Evolutionary conservation across 306 rosid genomes (phyloP).

Genomic region (Dalbergia cultrata): DNA sequence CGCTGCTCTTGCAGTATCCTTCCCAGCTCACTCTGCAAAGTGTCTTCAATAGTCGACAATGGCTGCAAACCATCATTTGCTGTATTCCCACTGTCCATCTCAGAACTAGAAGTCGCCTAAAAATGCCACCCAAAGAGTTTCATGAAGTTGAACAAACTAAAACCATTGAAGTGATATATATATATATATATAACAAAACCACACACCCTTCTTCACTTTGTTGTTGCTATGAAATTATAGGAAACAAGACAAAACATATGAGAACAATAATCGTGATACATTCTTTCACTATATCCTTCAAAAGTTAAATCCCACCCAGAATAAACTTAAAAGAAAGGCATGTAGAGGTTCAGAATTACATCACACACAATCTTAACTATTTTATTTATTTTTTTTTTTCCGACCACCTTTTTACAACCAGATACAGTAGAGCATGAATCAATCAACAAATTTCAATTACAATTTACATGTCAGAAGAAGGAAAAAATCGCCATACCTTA

Average conservation of each 20-base stretch:
- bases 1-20: conserved; percentile 75
- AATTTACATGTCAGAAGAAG: background rate
- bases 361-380: conserved; percentile 31
- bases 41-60: conserved; percentile 64
- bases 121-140: conserved; percentile 15
- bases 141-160: conserved; percentile 27
- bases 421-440: conserved; percentile 39
- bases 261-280: conserved; percentile 32
- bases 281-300: conserved; percentile 23
- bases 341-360: conserved; percentile 25
- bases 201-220: conserved; percentile 40
- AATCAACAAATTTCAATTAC: conserved; percentile 39
- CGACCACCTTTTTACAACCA: conserved; percentile 18
- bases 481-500: conserved; percentile 29
- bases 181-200: background rate
- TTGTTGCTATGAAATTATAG: background rate
- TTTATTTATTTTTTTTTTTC: background rate
- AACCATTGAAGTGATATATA: background rate
- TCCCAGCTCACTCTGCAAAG: conserved; percentile 79
- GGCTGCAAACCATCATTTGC: conserved; percentile 53
- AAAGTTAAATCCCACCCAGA: conserved; percentile 35
- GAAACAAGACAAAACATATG: conserved; percentile 30
- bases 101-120: conserved; percentile 52
- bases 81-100: conserved; percentile 76
- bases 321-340: background rate